Conservation (phyloP, 441 rosid genomes). For the Francoa sonchifolia region DNA sequence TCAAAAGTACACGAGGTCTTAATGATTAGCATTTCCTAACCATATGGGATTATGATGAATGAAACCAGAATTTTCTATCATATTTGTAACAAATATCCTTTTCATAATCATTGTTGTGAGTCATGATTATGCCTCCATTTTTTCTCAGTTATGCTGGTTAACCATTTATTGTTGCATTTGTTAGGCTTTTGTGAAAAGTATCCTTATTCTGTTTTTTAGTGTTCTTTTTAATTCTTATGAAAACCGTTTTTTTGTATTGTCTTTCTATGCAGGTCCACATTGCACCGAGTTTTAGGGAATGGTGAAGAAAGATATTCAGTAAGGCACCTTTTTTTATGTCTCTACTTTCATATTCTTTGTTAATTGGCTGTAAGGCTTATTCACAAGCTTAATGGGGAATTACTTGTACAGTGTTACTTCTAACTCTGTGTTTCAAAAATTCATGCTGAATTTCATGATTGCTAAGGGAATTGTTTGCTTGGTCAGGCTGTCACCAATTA, state of each 20-base stretch:
- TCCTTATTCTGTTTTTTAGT: neutral
- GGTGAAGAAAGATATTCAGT: slow-evolving; percentile 84
- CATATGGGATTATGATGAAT: no score
- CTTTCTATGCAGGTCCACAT: slow-evolving; percentile 50
- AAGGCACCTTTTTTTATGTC: slow-evolving; percentile 16
- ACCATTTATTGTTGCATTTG: neutral
- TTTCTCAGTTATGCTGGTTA: no score
- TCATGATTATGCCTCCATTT: no score
- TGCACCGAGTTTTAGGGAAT: slow-evolving; percentile 77
- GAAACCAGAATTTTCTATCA: no score
- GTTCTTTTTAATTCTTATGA: neutral
- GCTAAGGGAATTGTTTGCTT: neutral
- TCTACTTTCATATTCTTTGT: neutral
- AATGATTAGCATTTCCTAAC: no score
- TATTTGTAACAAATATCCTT: no score
- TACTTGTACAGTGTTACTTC: neutral
- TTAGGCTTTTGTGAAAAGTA: neutral
- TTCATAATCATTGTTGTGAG: no score
- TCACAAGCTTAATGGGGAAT: neutral
- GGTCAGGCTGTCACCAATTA: neutral
- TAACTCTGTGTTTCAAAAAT: neutral
- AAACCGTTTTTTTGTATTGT: slow-evolving; percentile 4
- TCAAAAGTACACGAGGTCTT: no score
- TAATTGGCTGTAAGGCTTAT: slow-evolving; percentile 2
- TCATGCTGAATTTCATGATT: neutral